These are phyloP conservation scores for Pseudogymnoascus sp. DNA, from an alignment of 2,329 filamentous ascomycete genomes.

Conservation along the genomic window DNA sequence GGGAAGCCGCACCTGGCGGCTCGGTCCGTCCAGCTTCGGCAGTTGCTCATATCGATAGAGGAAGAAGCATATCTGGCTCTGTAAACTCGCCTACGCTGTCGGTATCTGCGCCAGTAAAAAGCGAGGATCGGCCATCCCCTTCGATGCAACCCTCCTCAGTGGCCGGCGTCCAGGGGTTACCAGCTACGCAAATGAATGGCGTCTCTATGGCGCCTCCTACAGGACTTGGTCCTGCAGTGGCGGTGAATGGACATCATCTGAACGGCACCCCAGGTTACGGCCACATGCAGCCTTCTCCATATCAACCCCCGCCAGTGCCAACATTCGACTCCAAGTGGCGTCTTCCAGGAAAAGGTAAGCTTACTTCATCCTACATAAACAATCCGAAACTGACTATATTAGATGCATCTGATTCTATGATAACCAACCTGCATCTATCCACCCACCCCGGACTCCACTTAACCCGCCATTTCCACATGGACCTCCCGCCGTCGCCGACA, in stretches of 20 bases:
- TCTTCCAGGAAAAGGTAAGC: constrained; percentile 41
- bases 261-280: constrained; percentile 26
- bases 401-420: constrained; percentile 55
- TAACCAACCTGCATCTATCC: constrained; percentile 57
- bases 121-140: constrained; percentile 29
- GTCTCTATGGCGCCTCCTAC: constrained; percentile 27
- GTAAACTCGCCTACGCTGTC: constrained; percentile 28
- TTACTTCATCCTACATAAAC: neutral
- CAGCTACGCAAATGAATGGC: constrained; percentile 9
- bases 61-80: constrained; percentile 27
- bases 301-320: constrained; percentile 27
- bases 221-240: constrained; percentile 19
- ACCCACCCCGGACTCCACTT: constrained; percentile 61
- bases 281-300: constrained; percentile 23
- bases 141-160: constrained; percentile 15
- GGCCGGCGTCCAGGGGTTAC: neutral
- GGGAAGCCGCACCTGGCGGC: neutral
- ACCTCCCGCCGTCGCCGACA: constrained; percentile 57
- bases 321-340: constrained; percentile 37
- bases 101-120: constrained; percentile 32
- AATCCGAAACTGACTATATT: constrained; percentile 20
- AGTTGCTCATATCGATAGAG: constrained; percentile 26
- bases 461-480: constrained; percentile 54
- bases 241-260: constrained; percentile 18
- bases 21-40: constrained; percentile 17